Evolutionary conservation across 305 asterid species (phyloP), one percentile per base, ranked within the genome.

Genomic region (Fraxinus baroniana): DNA sequence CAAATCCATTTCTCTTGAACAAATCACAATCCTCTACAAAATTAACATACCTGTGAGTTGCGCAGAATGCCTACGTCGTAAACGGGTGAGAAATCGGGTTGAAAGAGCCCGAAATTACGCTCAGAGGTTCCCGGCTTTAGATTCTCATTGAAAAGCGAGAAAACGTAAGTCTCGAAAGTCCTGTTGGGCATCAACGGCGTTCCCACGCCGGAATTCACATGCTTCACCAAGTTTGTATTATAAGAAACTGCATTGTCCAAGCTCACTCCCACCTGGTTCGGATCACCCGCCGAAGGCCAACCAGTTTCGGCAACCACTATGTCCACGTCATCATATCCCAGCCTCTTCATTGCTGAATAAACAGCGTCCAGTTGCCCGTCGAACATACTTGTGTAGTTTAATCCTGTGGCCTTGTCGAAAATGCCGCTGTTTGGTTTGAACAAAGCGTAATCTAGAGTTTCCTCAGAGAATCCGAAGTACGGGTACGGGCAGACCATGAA

Each of bases 401-500:
- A 37, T 9, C 89, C 85, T 8, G 92, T 86, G 18, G 22, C 82
- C 0, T 36, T 10, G 24, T 91, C 93, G 6, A 71, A 82, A 78
- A 87, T 79, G 71, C 92, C 93, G 20, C 30, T 55, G 85, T 86
- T 90, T 1, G 89, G 89, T 72, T 83, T 85, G 81, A 88, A 91
- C 18, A 91, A 55, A 12, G 94, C 89, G 81, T 86, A 91, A 22
- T 83, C 80, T 2, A 80, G 70, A 7, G 87, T 83, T 20, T 78
- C 44, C 6, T 77, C 79, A 0, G 64, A 68, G 83, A 85, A 87
- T 49, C 89, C 93, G 30, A 91, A 90, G 57, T 84, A 91, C 3
- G 93, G 94, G 83, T 91, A 90, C 15, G 94, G 92, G 81, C 91
- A 87, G 17, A 91, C 86, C 94, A 91, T 87, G 85, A 91, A 91